These are phyloP conservation scores for Dactylellina sp. DNA, from an alignment of 2,329 filamentous ascomycete species.

Conservation along the genomic window DNA sequence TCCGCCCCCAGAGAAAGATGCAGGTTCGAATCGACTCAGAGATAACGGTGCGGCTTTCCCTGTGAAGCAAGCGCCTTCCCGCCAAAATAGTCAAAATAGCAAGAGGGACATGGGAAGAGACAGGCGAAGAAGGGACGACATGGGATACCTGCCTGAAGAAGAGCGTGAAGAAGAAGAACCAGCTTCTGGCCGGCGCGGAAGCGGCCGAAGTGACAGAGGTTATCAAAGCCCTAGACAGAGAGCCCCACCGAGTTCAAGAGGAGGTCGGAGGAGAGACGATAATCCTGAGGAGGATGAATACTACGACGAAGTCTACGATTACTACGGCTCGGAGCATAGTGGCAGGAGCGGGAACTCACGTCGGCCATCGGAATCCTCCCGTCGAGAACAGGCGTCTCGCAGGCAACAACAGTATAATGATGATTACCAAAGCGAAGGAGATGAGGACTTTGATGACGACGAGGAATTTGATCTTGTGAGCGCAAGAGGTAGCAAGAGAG, in stretches of 20 bases:
- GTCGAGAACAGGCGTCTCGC: constrained; percentile 61
- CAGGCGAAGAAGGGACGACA: constrained; percentile 65
- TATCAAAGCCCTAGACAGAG: constrained; percentile 41
- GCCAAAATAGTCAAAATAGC: constrained; percentile 72
- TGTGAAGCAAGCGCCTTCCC: constrained; percentile 66
- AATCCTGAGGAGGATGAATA: constrained; percentile 71
- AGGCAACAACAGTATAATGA: constrained; percentile 75
- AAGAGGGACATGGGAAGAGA: constrained; percentile 73
- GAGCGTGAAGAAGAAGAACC: constrained; percentile 62
- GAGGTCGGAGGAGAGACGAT: constrained; percentile 64
- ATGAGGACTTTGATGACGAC: constrained; percentile 76
- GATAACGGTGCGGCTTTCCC: constrained; percentile 44
- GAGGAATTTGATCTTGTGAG: constrained; percentile 83
- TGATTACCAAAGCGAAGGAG: constrained; percentile 80
- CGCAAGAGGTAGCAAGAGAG: constrained; percentile 67
- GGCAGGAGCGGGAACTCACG: constrained; percentile 64
- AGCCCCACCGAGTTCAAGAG: constrained; percentile 28
- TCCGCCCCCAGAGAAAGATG: constrained; percentile 89
- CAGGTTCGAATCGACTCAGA: constrained; percentile 54
- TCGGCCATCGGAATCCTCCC: constrained; percentile 65
- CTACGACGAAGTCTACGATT: constrained; percentile 77
- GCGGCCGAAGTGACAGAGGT: constrained; percentile 64
- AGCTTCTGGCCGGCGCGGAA: constrained; percentile 62
- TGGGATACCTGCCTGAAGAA: constrained; percentile 59
- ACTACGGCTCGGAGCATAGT: constrained; percentile 63